Evolutionary conservation across 495 filamentous ascomycete genomes (phyloP), one percentile per base, ranked within the genome.

Genomic region (Parmelia sp.): DNA sequence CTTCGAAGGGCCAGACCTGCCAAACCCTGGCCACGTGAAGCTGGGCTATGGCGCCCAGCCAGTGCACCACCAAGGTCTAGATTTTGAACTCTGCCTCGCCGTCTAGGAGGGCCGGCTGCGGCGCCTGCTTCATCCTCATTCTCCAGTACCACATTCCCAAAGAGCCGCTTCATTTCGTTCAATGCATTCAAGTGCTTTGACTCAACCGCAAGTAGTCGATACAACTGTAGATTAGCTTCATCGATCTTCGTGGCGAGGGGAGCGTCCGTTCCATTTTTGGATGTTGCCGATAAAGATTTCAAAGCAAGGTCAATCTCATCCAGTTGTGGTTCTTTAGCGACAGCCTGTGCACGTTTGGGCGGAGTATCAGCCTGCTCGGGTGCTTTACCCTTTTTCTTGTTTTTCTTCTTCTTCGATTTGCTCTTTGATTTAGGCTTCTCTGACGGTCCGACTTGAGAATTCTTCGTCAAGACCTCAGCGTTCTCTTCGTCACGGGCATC

Each of bases 91-190:
- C 85, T 72, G 66, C 81, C 79, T 56, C 83, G 74, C 61, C 82
- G 75, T 57, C 82, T 80, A 57, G 74, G 70, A 61, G 70, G 64
- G 62, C 65, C 70, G 65, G 70, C 65, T 33, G 68, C 75, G 62
- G 64, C 70, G 64, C 68, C 64, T 36, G 68, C 75, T 63, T 82
- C 70, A 31, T 86, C 80, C 55, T 80, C 72, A 23, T 82, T 81
- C 55, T 90, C 84, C 61, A 94, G 76, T 14, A 89, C 88, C 35
- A 88, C 84, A 62, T 87, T 87, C 0, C 94, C 94, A 75, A 99
- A 99, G 4, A 99, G 76, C 65, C 84, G 86, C 49, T 90, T 88
- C 92, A 99, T 97, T 75, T 99, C 94, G 68, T 96, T 95, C 9
- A 83, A 80, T 19, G 89, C 89, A 71, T 95, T 96, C 15, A 99